A percentile compares a stretch with the other conserved stretches of the same genome.
phyloP scores from a whole-genome alignment of 371 early-diverging fungal species.

The Agmasoma carcini region DNA sequence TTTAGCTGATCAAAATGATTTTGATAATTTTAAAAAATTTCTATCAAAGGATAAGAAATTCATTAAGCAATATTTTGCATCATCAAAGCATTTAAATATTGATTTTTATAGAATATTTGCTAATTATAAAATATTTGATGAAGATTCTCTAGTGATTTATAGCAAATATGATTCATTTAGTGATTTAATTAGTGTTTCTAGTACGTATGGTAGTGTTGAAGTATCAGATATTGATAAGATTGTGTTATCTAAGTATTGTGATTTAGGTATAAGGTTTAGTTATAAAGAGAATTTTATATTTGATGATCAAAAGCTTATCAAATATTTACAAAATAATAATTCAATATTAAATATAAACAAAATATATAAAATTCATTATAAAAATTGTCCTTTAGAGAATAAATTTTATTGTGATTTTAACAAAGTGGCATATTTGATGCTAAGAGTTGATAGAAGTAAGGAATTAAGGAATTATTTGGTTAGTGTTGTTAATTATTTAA shows the following conservation, averaged over 20 bases:
- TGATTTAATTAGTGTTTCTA: neutral
- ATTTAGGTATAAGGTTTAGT: neutral
- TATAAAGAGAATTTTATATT: neutral
- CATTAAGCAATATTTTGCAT: too few relatives aligned
- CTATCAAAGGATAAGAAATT: too few relatives aligned
- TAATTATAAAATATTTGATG: too few relatives aligned
- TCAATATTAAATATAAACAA: neutral
- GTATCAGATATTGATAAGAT: neutral
- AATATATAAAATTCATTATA: neutral
- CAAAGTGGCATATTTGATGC: slow-evolving; percentile 3
- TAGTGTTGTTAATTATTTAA: slow-evolving; percentile 1
- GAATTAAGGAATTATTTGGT: neutral
- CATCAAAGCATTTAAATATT: too few relatives aligned
- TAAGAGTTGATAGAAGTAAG: neutral
- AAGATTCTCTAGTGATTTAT: neutral
- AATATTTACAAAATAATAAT: neutral
- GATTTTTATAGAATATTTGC: too few relatives aligned
- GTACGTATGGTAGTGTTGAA: neutral
- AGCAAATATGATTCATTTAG: neutral
- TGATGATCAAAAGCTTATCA: neutral
- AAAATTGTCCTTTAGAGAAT: slow-evolving; percentile 1
- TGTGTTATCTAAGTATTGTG: too few relatives aligned
- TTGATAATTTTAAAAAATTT: too few relatives aligned
- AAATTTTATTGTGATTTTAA: slow-evolving; percentile 5
- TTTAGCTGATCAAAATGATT: too few relatives aligned